Base-by-base conservation (phyloP, 441 rosid genomes). In the Brassica balearica region DNA sequence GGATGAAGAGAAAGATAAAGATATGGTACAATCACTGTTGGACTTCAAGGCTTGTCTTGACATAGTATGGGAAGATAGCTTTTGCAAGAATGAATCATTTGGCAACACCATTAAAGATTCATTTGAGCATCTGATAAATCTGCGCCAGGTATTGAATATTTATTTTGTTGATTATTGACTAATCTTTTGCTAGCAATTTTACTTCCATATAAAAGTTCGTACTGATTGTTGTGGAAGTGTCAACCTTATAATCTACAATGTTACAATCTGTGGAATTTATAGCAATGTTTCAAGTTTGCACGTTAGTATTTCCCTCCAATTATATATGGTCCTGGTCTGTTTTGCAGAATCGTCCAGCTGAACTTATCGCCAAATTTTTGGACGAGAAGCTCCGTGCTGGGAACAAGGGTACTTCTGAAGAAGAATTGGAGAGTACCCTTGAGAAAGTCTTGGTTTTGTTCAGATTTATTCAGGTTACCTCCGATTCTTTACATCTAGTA, bases 341-440 rank as follows among this genome's bases (percentile, higher is more conserved):
- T 74, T 84, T 73, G 84, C 82, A 96, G 99, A 96, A 96, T 79
- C 97, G 97, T 61, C 92, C 97, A 71, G 98, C 99, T 65, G 99
- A 96, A 86, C 86, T 96, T 76, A 96, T 96, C 48, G 98, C 99
- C 7, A 96, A 96, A 84, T 96, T 94, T 88, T 85, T 94, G 91
- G 99, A 96, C 77, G 99, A 94, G 82, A 96, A 96, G 83, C 96
- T 96, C 78, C 98, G 98, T 81, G 97, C 99, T 85, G 99, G 99
- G 66, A 96, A 96, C 79, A 96, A 96, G 89, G 98, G 97, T 83
- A 94, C 97, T 69, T 94, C 99, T 32, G 98, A 96, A 88, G 99
- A 96, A 89, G 99, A 96, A 85, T 86, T 96, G 88, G 99, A 96
- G 96, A 88, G 90, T 56, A 94, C 89, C 34, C 98, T 96, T 76